Evolutionary conservation across 192 early-diverging fungal species (phyloP).

Genomic region (Jimgerdemannia flammicorona): DNA sequence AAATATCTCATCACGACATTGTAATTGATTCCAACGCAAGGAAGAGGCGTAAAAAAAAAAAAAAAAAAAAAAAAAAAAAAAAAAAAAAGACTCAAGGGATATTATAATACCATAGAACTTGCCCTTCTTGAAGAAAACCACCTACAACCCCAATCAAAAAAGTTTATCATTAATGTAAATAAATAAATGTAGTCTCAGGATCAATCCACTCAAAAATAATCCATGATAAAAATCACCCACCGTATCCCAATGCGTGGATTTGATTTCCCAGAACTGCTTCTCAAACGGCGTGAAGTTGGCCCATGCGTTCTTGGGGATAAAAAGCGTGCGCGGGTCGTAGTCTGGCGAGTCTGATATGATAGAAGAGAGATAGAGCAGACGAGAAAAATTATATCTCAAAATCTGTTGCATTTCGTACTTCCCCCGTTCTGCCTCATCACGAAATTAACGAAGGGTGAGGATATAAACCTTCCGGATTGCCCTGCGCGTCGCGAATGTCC

Average conservation of each 20-base stretch:
- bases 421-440: background rate
- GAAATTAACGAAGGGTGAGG: background rate
- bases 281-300: slow-evolving; percentile 91
- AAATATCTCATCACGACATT: background rate
- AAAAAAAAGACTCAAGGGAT: background rate
- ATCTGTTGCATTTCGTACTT: background rate
- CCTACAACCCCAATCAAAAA: slow-evolving; percentile 1
- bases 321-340: slow-evolving; percentile 91
- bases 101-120: slow-evolving; percentile 75
- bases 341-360: slow-evolving; percentile 54
- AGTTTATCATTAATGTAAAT: background rate
- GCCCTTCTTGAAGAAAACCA: slow-evolving; percentile 99
- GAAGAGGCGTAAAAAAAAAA: background rate
- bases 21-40: background rate
- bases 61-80: slow-evolving; percentile 5
- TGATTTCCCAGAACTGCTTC: slow-evolving; percentile 99
- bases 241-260: slow-evolving; percentile 88
- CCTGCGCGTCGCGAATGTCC: slow-evolving; percentile 76
- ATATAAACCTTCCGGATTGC: slow-evolving; percentile 50
- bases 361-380: background rate
- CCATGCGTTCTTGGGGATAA: slow-evolving; percentile 79
- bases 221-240: slow-evolving; percentile 29
- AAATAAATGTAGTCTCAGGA: background rate
- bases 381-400: background rate
- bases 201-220: background rate